These are phyloP conservation scores for Colletotrichum acutatum DNA, from an alignment of 2,329 filamentous ascomycete species.

Conservation along the genomic window DNA sequence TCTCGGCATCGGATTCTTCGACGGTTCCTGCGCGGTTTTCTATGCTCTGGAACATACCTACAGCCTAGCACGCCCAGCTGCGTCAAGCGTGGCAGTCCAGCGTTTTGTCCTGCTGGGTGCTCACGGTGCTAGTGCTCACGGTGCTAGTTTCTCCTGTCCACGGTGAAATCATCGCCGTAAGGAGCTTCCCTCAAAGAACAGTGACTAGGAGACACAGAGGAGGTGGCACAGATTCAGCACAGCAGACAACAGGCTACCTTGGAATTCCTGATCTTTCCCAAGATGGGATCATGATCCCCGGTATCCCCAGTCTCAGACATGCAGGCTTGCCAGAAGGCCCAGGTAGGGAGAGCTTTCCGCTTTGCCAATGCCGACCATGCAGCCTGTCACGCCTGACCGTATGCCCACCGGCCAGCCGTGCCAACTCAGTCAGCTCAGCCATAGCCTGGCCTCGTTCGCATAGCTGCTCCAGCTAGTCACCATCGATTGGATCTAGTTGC, in stretches of 20 bases:
- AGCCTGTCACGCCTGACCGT: not conserved
- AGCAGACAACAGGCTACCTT: not conserved
- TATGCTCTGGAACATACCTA: not conserved
- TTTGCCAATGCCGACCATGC: not conserved
- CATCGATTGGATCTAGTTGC: not conserved
- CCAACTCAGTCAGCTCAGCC: not conserved
- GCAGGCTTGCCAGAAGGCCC: not conserved
- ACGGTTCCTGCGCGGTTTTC: not conserved
- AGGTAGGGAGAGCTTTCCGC: not conserved
- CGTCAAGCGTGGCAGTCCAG: not conserved
- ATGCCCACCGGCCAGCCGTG: too few species aligned
- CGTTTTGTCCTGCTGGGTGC: not conserved
- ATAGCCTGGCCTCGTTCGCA: not conserved
- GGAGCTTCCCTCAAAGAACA: not conserved
- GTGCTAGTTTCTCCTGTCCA: not conserved
- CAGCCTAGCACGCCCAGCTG: too few species aligned
- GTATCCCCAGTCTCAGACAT: constrained; percentile 1
- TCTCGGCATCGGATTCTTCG: constrained; percentile 1
- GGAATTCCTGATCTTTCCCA: not conserved
- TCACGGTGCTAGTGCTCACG: not conserved
- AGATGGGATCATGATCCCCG: not conserved
- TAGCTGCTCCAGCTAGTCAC: not conserved
- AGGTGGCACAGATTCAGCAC: not conserved
- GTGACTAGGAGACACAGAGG: not conserved
- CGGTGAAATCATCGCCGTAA: not conserved